Percentiles rank a stretch among this genome's conserved stretches.
phyloP scores from a whole-genome alignment of 306 rosid species.

The Cotoneaster glaucophyllus region DNA sequence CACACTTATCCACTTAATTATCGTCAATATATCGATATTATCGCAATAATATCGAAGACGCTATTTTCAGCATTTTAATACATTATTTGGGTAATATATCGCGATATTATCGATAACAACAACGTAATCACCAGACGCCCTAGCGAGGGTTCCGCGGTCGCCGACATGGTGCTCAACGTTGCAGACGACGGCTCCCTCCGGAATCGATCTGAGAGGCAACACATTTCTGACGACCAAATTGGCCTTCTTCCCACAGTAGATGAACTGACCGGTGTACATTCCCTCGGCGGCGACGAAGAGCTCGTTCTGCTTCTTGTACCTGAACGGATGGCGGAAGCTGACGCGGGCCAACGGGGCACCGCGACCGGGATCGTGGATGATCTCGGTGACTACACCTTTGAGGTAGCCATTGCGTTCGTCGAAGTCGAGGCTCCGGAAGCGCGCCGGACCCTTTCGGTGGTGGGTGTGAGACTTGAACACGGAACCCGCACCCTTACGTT shows the following conservation, averaged over 20 bases:
- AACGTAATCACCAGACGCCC: slow-evolving; percentile 17
- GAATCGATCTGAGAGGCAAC: slow-evolving; percentile 8
- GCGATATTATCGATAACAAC: too few relatives aligned
- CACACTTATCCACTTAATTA: too few relatives aligned
- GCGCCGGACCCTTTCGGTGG: slow-evolving; percentile 18
- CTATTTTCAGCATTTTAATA: too few relatives aligned
- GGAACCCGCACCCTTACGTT: slow-evolving; percentile 19
- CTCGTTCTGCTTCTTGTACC: slow-evolving; percentile 20
- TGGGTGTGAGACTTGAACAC: slow-evolving; percentile 17
- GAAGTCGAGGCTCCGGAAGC: slow-evolving; percentile 11
- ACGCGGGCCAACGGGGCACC: slow-evolving; percentile 9
- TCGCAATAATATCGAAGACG: too few relatives aligned
- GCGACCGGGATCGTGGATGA: slow-evolving; percentile 19
- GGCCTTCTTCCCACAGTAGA: slow-evolving; percentile 15
- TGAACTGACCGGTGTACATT: slow-evolving; percentile 5
- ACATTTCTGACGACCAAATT: slow-evolving; percentile 9
- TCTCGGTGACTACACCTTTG: slow-evolving; percentile 20
- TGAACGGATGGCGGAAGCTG: slow-evolving; percentile 14
- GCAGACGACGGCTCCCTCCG: slow-evolving; percentile 8
- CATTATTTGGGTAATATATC: too few relatives aligned
- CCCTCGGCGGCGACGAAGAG: slow-evolving; percentile 15
- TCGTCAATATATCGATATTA: too few relatives aligned
- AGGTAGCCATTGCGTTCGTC: slow-evolving; percentile 20
- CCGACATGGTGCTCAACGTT: slow-evolving; percentile 19
- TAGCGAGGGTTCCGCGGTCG: slow-evolving; percentile 10